A percentile compares a stretch with the other conserved stretches of the same genome.
These are phyloP conservation scores for Jamesozyma hellenica DNA, from an alignment of 805 yeast genomes.

Conservation along the genomic window DNA sequence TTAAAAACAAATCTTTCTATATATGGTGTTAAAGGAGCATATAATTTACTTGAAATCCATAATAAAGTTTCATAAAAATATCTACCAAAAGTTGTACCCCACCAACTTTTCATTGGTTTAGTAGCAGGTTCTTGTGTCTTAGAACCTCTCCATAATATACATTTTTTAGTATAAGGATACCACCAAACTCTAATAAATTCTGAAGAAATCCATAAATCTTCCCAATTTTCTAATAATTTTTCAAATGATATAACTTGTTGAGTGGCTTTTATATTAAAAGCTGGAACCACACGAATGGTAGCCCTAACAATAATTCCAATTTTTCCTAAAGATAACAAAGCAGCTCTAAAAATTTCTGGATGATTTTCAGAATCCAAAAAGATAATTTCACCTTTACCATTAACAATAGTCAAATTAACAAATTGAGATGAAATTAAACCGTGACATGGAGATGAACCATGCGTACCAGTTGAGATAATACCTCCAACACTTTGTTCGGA, in stretches of 20 bases:
- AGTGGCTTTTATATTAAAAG: constrained; percentile 66
- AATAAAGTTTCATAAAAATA: constrained; percentile 67
- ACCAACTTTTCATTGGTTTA: constrained; percentile 67
- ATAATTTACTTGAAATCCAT: constrained; percentile 65
- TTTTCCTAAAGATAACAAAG: constrained; percentile 77
- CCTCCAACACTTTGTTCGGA: constrained; percentile 92
- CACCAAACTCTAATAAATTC: constrained; percentile 94
- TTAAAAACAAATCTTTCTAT: constrained; percentile 78
- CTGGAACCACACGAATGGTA: constrained; percentile 75
- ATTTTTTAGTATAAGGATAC: constrained; percentile 85
- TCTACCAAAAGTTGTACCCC: constrained; percentile 73
- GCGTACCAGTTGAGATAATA: constrained; percentile 93
- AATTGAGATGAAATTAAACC: constrained; percentile 84
- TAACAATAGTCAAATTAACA: constrained; percentile 65
- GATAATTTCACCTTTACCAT: constrained; percentile 64
- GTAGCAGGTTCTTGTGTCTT: constrained; percentile 59
- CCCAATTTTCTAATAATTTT: constrained; percentile 63
- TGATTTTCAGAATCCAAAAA: constrained; percentile 42
- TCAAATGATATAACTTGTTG: constrained; percentile 78
- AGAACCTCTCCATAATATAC: constrained; percentile 84
- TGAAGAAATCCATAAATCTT: constrained; percentile 72
- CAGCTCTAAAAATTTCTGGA: constrained; percentile 66
- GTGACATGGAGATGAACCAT: constrained; percentile 89
- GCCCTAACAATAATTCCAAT: constrained; percentile 83
- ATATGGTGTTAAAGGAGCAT: constrained; percentile 70